These are phyloP conservation scores for Fraxinus baroniana DNA, from an alignment of 305 asterid genomes.

Conservation along the genomic window DNA sequence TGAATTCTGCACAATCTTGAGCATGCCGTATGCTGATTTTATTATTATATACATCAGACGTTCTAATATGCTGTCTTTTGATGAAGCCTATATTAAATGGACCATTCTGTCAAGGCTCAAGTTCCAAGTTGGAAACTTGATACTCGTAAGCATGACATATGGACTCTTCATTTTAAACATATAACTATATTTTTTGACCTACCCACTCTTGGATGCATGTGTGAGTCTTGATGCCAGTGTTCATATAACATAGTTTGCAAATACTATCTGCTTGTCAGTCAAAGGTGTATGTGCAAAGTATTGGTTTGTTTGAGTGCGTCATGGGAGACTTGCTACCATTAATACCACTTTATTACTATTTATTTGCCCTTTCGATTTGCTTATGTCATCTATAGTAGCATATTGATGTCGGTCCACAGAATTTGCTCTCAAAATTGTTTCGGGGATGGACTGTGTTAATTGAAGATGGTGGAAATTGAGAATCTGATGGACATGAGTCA, in stretches of 20 bases:
- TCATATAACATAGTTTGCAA: neutral
- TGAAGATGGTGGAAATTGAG: neutral
- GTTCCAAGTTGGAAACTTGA: constrained; percentile 1
- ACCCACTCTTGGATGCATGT: neutral
- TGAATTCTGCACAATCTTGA: neutral
- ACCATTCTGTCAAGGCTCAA: constrained; percentile 3
- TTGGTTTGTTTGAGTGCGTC: neutral
- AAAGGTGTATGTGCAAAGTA: neutral
- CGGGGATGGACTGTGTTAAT: neutral
- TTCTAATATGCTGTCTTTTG: neutral
- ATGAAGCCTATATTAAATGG: neutral
- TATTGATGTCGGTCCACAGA: neutral
- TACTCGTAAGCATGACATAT: neutral
- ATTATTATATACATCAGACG: neutral
- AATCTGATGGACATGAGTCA: neutral
- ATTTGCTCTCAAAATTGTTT: neutral
- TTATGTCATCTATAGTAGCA: neutral
- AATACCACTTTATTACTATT: neutral
- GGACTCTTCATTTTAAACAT: neutral
- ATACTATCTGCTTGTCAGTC: neutral
- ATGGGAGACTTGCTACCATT: neutral
- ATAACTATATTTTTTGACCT: neutral
- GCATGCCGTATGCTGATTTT: neutral
- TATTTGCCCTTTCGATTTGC: neutral
- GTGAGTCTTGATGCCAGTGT: neutral